phyloP scores from a whole-genome alignment of 2,329 filamentous ascomycete species.

The Ceratocystis destructans region DNA sequence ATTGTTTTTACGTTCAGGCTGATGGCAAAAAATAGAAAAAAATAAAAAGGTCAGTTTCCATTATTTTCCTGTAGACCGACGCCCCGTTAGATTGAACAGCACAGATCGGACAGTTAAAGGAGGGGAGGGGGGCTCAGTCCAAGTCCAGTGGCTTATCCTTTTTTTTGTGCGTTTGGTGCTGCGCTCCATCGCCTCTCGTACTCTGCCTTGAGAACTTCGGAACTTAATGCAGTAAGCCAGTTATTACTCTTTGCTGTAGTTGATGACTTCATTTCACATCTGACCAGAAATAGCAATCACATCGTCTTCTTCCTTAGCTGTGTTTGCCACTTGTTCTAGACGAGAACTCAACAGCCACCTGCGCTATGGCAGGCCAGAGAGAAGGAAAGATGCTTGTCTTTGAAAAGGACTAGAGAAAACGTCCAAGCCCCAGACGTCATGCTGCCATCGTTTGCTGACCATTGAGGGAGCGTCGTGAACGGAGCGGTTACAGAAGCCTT shows the following conservation, averaged over 20 bases:
- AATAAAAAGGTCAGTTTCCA: neutral
- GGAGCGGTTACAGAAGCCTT: neutral
- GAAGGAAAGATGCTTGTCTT: neutral
- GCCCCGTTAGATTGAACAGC: neutral
- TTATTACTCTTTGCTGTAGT: neutral
- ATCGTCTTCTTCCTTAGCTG: neutral
- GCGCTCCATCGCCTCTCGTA: neutral
- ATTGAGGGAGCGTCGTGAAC: neutral
- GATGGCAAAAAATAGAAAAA: neutral
- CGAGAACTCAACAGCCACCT: neutral
- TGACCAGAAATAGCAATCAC: no score
- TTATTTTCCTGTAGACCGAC: neutral
- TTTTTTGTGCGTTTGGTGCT: neutral
- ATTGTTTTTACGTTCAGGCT: constrained; percentile 3
- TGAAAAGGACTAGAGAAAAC: neutral
- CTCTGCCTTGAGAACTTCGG: neutral
- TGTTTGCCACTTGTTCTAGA: neutral
- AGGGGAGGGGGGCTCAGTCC: neutral
- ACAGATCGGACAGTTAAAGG: neutral
- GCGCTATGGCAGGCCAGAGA: neutral
- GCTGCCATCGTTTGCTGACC: neutral
- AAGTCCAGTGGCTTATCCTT: neutral
- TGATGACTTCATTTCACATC: no score
- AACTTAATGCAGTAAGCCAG: neutral
- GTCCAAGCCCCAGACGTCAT: neutral